phyloP scores from a whole-genome alignment of 1,284 basidiomycete genomes.

The Heterobasidion parviporum region DNA sequence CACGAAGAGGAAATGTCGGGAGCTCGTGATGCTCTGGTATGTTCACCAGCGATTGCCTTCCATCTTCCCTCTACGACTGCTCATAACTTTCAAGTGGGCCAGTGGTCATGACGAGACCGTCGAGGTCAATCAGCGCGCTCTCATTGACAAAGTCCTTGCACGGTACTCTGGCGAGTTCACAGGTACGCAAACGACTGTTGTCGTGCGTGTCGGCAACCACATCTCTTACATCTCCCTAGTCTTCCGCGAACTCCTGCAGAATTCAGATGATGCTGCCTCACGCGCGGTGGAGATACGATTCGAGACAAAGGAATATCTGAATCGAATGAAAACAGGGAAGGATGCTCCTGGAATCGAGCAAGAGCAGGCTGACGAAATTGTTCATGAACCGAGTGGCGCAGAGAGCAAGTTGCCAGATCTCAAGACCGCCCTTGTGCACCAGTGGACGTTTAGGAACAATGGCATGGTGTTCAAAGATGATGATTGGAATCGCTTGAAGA shows the following conservation, averaged over 20 bases:
- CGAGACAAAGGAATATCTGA: slow-evolving; percentile 53
- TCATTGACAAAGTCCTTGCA: slow-evolving; percentile 91
- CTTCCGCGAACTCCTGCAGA: slow-evolving; percentile 88
- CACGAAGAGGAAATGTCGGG: no score
- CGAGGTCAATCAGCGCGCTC: slow-evolving; percentile 91
- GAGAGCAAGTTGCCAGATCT: slow-evolving; percentile 42
- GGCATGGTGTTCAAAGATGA: slow-evolving; percentile 75
- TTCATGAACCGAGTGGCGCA: background rate
- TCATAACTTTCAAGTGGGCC: slow-evolving; percentile 45
- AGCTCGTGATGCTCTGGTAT: background rate
- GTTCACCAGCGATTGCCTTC: background rate
- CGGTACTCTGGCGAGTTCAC: slow-evolving; percentile 94
- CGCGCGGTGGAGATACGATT: slow-evolving; percentile 78
- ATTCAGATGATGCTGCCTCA: slow-evolving; percentile 91
- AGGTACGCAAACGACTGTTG: slow-evolving; percentile 26
- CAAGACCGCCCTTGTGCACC: slow-evolving; percentile 48
- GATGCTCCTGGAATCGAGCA: background rate
- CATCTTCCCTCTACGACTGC: background rate
- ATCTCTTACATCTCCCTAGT: slow-evolving; percentile 30
- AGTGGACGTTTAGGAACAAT: slow-evolving; percentile 84
- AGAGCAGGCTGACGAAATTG: background rate
- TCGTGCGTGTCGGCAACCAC: background rate
- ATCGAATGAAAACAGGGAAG: slow-evolving; percentile 23
- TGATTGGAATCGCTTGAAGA: slow-evolving; percentile 86
- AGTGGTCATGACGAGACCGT: slow-evolving; percentile 76